Percentiles rank a stretch among this genome's conserved stretches.
These are phyloP conservation scores for Filobasidium wieringae DNA, from an alignment of 768 basidiomycete species.

Conservation along the genomic window DNA sequence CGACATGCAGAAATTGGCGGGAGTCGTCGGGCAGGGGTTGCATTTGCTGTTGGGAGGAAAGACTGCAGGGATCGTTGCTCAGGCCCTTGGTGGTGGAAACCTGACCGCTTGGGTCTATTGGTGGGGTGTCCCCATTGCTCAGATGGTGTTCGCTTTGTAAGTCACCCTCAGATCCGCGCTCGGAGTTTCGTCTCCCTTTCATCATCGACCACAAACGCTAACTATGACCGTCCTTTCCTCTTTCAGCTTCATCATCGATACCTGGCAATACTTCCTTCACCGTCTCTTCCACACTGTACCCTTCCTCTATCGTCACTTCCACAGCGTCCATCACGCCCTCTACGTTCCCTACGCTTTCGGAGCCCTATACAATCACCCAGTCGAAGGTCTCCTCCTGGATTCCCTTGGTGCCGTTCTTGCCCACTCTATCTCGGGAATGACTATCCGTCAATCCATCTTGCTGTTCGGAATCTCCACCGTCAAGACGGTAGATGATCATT, in stretches of 20 bases:
- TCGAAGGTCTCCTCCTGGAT: slow-evolving; percentile 88
- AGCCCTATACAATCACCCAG: slow-evolving; percentile 89
- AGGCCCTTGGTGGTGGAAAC: slow-evolving; percentile 39
- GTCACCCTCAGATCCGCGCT: slow-evolving; percentile 36
- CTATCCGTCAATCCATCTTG: slow-evolving; percentile 60
- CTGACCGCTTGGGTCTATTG: slow-evolving; percentile 66
- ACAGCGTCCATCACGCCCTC: slow-evolving; percentile 87
- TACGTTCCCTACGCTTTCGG: slow-evolving; percentile 97
- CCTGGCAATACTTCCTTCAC: slow-evolving; percentile 96
- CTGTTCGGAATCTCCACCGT: slow-evolving; percentile 72
- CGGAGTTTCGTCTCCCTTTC: background rate
- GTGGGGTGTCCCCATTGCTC: slow-evolving; percentile 73
- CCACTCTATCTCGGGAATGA: slow-evolving; percentile 56
- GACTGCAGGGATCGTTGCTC: slow-evolving; percentile 35
- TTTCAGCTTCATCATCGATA: slow-evolving; percentile 78
- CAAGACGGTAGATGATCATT: slow-evolving; percentile 94
- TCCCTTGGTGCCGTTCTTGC: slow-evolving; percentile 67
- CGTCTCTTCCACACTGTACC: slow-evolving; percentile 81
- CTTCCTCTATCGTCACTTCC: slow-evolving; percentile 79
- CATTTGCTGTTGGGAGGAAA: slow-evolving; percentile 43
- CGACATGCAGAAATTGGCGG: slow-evolving; percentile 31
- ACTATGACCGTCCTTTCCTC: background rate
- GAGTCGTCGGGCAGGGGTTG: slow-evolving; percentile 41
- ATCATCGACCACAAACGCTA: background rate
- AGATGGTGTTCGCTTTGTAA: slow-evolving; percentile 70